Conservation (phyloP, 176 grass and related monocot species). For the Triticum aestivum region IWGSC_CS_RefSeq_v2.1 NC_057813.1:259813-260312, state of each 20-base stretch:
- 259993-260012: background rate
- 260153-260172: conserved; percentile 4
- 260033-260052: conserved; percentile 43
- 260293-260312: background rate
- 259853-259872: background rate
- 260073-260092: conserved; percentile 63
- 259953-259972: background rate
- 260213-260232: conserved; percentile 48
- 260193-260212: conserved; percentile 65
- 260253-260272: conserved; percentile 39
- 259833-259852: conserved; percentile 60
- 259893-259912: background rate
- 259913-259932: background rate
- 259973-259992: background rate
- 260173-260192: conserved; percentile 19
- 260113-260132: background rate
- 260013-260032: conserved; percentile 10
- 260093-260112: conserved; percentile 51
- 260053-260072: conserved; percentile 66
- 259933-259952: background rate
- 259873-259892: background rate
- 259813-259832: conserved; percentile 41
- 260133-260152: background rate
- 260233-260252: conserved; percentile 54
- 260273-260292: background rate